These are phyloP conservation scores for Vanderwaltozyma polyspora DNA, from an alignment of 805 yeast genomes.

Conservation along the genomic window DNA sequence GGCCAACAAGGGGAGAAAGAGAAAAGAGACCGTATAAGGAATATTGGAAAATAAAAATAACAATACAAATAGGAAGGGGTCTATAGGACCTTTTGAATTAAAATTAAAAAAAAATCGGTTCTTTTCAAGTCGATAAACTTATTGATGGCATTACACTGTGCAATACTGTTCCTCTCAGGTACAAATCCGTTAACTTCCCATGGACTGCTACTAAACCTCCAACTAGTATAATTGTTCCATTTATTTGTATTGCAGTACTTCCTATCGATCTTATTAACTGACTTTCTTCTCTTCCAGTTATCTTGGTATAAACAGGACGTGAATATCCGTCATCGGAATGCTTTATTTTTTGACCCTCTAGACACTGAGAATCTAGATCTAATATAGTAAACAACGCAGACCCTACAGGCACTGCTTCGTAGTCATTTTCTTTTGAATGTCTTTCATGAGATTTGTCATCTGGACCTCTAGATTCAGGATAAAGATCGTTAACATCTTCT, in stretches of 20 bases:
- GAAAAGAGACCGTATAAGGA: too few relatives aligned
- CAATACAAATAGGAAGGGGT: too few relatives aligned
- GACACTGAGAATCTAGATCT: conserved; percentile 15
- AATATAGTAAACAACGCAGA: conserved; percentile 11
- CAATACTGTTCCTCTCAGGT: conserved; percentile 22
- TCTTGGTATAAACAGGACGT: too few relatives aligned
- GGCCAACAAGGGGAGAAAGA: too few relatives aligned
- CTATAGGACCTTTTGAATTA: too few relatives aligned
- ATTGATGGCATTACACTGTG: conserved; percentile 22
- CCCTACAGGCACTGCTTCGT: neutral
- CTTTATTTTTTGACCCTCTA: conserved; percentile 6
- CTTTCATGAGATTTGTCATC: too few relatives aligned
- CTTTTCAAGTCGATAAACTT: conserved; percentile 13
- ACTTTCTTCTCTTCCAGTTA: too few relatives aligned
- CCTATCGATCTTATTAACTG: conserved; percentile 1
- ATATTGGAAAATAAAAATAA: too few relatives aligned
- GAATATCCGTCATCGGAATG: neutral
- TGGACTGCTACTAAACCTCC: conserved; percentile 21
- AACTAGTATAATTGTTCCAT: conserved; percentile 16
- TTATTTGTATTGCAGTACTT: conserved; percentile 8
- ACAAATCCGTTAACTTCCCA: conserved; percentile 6
- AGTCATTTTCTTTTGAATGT: neutral
- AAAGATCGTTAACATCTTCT: conserved; percentile 10
- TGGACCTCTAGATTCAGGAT: neutral
- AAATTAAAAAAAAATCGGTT: too few relatives aligned